Evolutionary conservation across 1,284 basidiomycete species (phyloP).

Genomic region (Ustilago tritici): DNA sequence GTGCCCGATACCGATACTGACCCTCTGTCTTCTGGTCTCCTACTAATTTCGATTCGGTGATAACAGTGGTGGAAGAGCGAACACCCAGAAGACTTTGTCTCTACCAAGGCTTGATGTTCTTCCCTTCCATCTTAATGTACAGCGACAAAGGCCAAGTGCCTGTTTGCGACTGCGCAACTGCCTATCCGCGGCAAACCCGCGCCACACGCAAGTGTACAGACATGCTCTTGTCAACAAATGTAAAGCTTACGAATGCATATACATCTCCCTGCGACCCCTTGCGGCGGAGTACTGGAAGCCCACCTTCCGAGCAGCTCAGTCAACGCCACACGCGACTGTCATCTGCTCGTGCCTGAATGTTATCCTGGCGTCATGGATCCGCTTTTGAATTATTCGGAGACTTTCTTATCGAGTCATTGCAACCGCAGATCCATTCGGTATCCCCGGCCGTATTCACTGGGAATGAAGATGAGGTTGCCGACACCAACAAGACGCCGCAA

Average conservation of each 20-base stretch:
- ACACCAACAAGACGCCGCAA: background rate
- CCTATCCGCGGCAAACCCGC: background rate
- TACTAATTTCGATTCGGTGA: background rate
- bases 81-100: constrained; percentile 45
- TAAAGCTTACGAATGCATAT: background rate
- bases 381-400: too few relatives aligned
- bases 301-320: background rate
- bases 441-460: too few relatives aligned
- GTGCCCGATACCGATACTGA: background rate
- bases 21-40: background rate
- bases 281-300: background rate
- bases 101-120: constrained; percentile 25
- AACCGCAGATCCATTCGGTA: too few relatives aligned
- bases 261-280: background rate
- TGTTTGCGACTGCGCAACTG: background rate
- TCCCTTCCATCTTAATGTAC: background rate
- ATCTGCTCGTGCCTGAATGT: too few relatives aligned
- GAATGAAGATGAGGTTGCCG: background rate
- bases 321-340: background rate
- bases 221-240: background rate
- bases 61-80: constrained; percentile 55
- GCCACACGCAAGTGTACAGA: background rate
- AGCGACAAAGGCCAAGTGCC: too few relatives aligned
- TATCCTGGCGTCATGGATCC: too few relatives aligned
- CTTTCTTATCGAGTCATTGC: too few relatives aligned